phyloP scores from a whole-genome alignment of 768 basidiomycete species.

The Mycena capillaripes region DNA sequence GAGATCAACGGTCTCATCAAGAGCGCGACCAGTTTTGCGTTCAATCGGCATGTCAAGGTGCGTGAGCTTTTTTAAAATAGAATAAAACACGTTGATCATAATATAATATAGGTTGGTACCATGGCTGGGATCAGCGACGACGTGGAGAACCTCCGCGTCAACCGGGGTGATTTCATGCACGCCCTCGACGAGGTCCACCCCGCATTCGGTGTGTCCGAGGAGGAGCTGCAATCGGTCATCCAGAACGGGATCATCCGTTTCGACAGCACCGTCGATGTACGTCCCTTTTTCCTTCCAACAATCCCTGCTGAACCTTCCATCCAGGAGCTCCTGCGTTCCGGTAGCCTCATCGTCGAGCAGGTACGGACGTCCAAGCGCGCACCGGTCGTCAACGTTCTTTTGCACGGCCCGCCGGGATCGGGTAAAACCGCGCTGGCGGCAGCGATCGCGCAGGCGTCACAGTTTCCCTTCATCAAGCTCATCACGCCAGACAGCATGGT shows the following conservation, averaged over 20 bases:
- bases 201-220: constrained; percentile 97
- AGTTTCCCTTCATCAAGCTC: constrained; percentile 98
- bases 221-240: constrained; percentile 92
- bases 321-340: constrained; percentile 89
- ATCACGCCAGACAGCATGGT: constrained; percentile 98
- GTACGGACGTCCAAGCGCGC: constrained; percentile 92
- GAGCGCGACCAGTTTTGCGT: constrained; percentile 98
- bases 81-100: not conserved
- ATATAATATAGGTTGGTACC: constrained; percentile 78
- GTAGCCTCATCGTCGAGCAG: constrained; percentile 92
- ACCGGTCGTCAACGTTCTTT: constrained; percentile 89
- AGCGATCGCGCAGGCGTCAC: constrained; percentile 92
- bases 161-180: constrained; percentile 86
- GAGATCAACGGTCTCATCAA: constrained; percentile 97
- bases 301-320: constrained; percentile 8
- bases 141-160: constrained; percentile 93
- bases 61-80: not conserved
- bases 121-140: constrained; percentile 98
- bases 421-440: constrained; percentile 97
- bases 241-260: constrained; percentile 98
- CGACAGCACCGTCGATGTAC: constrained; percentile 79
- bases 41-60: constrained; percentile 96
- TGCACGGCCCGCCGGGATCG: constrained; percentile 91
- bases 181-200: constrained; percentile 96
- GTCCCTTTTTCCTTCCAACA: constrained; percentile 44